phyloP scores from a whole-genome alignment of 2,329 filamentous ascomycete species.

The Monilinia vaccinii-corymbosi region DNA sequence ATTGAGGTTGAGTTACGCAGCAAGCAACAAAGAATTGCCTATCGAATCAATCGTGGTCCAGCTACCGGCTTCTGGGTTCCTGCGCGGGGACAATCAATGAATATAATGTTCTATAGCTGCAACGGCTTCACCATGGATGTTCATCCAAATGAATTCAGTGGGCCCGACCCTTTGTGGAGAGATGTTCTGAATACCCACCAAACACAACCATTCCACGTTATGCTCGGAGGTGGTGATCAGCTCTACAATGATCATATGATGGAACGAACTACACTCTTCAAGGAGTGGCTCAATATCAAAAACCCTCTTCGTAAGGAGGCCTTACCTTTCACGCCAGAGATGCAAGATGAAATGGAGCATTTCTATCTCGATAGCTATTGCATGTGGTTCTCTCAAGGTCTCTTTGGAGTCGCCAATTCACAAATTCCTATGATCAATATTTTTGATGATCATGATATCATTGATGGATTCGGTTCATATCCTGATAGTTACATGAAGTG shows the following conservation, averaged over 20 bases:
- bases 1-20: slow-evolving; percentile 79
- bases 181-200: slow-evolving; percentile 92
- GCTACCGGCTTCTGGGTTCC: slow-evolving; percentile 93
- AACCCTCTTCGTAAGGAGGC: slow-evolving; percentile 73
- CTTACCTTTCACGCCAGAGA: slow-evolving; percentile 65
- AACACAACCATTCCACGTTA: slow-evolving; percentile 88
- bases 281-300: slow-evolving; percentile 74
- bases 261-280: slow-evolving; percentile 65
- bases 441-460: slow-evolving; percentile 91
- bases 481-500: slow-evolving; percentile 85
- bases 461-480: slow-evolving; percentile 89
- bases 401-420: slow-evolving; percentile 85
- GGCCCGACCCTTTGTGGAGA: slow-evolving; percentile 93
- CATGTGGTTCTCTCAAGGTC: slow-evolving; percentile 92
- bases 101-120: slow-evolving; percentile 97
- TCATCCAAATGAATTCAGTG: slow-evolving; percentile 71
- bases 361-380: slow-evolving; percentile 86
- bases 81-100: slow-evolving; percentile 76
- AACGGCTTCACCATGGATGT: slow-evolving; percentile 86
- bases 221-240: slow-evolving; percentile 95
- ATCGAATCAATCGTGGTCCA: slow-evolving; percentile 88
- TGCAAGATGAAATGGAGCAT: slow-evolving; percentile 79
- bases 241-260: slow-evolving; percentile 89
- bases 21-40: slow-evolving; percentile 78
- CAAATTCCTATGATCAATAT: slow-evolving; percentile 99